phyloP scores from a whole-genome alignment of 352 stramenopile genomes.

The Hyphochytrium catenoides region DNA sequence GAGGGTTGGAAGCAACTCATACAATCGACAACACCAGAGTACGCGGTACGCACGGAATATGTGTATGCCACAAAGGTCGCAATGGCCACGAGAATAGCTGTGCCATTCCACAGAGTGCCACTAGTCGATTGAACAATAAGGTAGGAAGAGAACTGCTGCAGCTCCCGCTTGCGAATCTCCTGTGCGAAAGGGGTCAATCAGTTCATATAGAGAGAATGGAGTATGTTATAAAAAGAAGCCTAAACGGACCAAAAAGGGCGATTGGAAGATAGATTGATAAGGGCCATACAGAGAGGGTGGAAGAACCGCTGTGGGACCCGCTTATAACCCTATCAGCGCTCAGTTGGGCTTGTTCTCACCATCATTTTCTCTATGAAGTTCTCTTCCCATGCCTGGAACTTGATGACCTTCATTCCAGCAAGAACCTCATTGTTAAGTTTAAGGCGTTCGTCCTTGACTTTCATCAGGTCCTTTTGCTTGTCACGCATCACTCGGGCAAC shows the following conservation, averaged over 20 bases:
- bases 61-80: constrained; percentile 31
- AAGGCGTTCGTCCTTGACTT: constrained; percentile 55
- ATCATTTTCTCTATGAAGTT: constrained; percentile 18
- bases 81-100: constrained; percentile 19
- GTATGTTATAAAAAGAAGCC: no score
- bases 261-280: no score
- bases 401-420: constrained; percentile 77
- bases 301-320: no score
- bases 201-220: no score
- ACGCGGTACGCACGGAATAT: no score
- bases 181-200: background rate
- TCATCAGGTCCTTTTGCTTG: constrained; percentile 44
- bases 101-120: constrained; percentile 2
- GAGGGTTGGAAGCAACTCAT: no score
- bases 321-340: no score
- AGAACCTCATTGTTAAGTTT: constrained; percentile 72
- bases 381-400: constrained; percentile 84
- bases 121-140: background rate
- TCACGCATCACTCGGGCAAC: constrained; percentile 19
- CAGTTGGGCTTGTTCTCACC: no score
- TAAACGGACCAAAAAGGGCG: no score
- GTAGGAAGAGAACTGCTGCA: background rate
- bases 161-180: constrained; percentile 2
- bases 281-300: no score
- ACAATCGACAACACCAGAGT: no score